Conservation (phyloP, 495 filamentous ascomycete species). For the Cercophora samala region DNA sequence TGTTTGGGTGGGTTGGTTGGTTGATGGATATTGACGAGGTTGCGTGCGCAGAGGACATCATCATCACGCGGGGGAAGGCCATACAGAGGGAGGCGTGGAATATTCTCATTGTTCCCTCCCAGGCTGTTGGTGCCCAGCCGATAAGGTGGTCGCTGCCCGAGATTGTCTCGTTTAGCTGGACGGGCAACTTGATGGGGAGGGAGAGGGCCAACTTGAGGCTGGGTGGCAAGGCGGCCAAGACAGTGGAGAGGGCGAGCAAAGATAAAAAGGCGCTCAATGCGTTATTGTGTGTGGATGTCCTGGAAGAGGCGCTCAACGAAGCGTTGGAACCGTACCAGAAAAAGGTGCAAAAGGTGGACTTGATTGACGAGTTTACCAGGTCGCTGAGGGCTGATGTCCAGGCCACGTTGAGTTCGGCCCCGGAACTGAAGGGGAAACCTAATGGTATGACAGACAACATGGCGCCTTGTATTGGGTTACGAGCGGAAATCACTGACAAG, state of each 20-base stretch:
- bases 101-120: neutral
- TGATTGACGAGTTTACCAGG: neutral
- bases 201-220: slow-evolving; percentile 1
- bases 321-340: neutral
- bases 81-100: neutral
- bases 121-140: neutral
- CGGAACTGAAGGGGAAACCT: neutral
- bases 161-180: slow-evolving; percentile 6
- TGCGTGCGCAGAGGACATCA: neutral
- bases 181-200: neutral
- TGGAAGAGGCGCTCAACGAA: neutral
- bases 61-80: neutral
- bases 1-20: too few species aligned
- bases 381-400: neutral
- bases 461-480: neutral
- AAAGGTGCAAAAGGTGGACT: neutral
- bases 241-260: neutral
- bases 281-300: neutral
- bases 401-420: neutral
- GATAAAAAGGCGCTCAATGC: neutral
- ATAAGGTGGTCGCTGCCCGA: neutral
- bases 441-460: neutral
- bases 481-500: neutral
- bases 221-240: neutral
- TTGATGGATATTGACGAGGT: neutral